A percentile compares a stretch with the other conserved stretches of the same genome.
These are phyloP conservation scores for Eucalyptus paniculata DNA, from an alignment of 345 rosid genomes.

Conservation along the genomic window DNA sequence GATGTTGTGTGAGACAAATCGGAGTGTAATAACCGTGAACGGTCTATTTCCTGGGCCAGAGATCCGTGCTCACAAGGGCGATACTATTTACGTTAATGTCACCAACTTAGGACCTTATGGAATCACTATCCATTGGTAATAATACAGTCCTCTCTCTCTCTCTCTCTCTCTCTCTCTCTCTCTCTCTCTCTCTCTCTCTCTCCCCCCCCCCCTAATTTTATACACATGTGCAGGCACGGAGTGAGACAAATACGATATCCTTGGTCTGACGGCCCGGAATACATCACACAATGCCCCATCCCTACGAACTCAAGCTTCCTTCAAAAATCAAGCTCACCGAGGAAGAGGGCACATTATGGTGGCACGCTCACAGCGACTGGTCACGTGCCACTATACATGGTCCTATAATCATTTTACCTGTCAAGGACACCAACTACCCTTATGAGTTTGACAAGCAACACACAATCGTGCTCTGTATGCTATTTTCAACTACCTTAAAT, in stretches of 20 bases:
- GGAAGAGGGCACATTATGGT: background rate
- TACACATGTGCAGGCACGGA: background rate
- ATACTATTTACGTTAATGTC: background rate
- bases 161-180: background rate
- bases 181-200: too few relatives aligned
- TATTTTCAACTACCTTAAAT: background rate
- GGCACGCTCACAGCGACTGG: background rate
- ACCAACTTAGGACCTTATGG: background rate
- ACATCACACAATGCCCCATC: background rate
- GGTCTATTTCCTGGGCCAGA: background rate
- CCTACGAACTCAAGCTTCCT: background rate
- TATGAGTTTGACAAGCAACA: background rate
- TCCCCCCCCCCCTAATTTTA: background rate
- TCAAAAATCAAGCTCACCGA: background rate
- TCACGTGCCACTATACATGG: background rate
- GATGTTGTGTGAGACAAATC: background rate
- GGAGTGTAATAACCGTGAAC: background rate
- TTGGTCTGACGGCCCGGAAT: background rate
- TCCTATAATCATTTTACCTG: background rate
- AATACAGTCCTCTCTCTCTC: background rate
- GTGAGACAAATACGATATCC: background rate
- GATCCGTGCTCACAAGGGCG: background rate
- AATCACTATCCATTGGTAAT: background rate
- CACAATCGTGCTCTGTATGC: background rate
- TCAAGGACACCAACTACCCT: background rate